Evolutionary conservation across 345 rosid genomes (phyloP).

Genomic region (Corymbia maculata): DNA sequence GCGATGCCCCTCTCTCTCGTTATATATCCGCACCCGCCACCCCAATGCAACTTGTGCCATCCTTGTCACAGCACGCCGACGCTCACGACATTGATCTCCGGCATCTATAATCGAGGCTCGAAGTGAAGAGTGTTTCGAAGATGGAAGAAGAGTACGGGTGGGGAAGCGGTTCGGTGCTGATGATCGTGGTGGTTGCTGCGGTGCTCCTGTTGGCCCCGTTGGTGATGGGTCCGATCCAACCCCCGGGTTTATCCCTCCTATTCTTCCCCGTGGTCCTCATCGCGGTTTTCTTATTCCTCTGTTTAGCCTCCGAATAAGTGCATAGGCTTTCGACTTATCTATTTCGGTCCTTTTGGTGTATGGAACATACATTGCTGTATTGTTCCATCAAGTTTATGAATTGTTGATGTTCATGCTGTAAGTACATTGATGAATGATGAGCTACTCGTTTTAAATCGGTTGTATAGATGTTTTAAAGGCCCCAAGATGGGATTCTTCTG

Average conservation of each 20-base stretch:
- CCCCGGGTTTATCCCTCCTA: constrained; percentile 13
- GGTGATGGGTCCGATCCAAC: constrained; percentile 12
- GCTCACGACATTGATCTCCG: neutral
- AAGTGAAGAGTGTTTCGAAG: neutral
- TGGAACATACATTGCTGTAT: neutral
- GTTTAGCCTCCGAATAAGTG: constrained; percentile 5
- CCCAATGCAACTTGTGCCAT: neutral
- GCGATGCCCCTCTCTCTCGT: neutral
- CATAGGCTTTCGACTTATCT: neutral
- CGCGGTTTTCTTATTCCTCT: constrained; percentile 7
- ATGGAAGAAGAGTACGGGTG: constrained; percentile 10
- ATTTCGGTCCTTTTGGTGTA: neutral
- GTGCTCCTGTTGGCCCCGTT: constrained; percentile 12
- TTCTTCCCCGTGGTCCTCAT: constrained; percentile 10
- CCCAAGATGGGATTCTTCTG: neutral
- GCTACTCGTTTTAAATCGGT: neutral
- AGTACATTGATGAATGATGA: neutral
- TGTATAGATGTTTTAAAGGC: neutral
- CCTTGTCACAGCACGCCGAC: neutral
- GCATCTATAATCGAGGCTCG: neutral
- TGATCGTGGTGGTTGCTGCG: constrained; percentile 12
- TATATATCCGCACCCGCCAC: neutral
- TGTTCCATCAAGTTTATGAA: neutral
- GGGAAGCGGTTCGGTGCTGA: constrained; percentile 5
- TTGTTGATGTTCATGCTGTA: neutral